Conservation (phyloP, 2,329 filamentous ascomycete species). For the Coniochaeta sp. region DNA sequence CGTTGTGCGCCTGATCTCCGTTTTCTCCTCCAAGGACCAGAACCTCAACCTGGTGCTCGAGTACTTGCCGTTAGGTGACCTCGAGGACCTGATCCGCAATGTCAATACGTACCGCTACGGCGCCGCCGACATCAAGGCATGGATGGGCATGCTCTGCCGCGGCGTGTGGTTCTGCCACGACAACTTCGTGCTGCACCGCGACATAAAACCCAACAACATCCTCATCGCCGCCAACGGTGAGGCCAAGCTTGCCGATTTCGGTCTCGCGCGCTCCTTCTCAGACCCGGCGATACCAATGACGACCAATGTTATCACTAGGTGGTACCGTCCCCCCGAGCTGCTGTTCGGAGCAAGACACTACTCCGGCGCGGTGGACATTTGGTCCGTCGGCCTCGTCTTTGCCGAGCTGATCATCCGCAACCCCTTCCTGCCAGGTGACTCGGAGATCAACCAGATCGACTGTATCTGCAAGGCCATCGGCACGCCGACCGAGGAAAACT, state of each 20-base stretch:
- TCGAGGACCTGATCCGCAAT: conserved; percentile 91
- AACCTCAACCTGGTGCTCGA: conserved; percentile 95
- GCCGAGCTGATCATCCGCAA: conserved; percentile 80
- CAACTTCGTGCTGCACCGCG: conserved; percentile 87
- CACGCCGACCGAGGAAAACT: conserved; percentile 87
- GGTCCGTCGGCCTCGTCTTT: conserved; percentile 89
- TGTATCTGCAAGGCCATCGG: conserved; percentile 81
- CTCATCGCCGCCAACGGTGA: conserved; percentile 88
- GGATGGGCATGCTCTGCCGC: conserved; percentile 95
- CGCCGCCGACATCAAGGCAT: conserved; percentile 87
- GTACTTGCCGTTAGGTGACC: conserved; percentile 85
- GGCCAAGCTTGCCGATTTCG: conserved; percentile 96
- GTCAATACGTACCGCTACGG: conserved; percentile 71
- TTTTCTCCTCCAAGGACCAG: conserved; percentile 94
- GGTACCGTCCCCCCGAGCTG: conserved; percentile 92
- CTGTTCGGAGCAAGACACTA: conserved; percentile 88
- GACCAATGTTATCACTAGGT: conserved; percentile 88
- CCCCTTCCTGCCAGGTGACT: conserved; percentile 77
- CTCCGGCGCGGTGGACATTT: conserved; percentile 83
- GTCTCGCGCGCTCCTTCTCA: conserved; percentile 80
- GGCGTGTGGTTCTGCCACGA: conserved; percentile 96
- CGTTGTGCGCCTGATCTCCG: conserved; percentile 85
- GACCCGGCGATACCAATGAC: conserved; percentile 85
- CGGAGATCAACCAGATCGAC: conserved; percentile 77
- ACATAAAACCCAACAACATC: conserved; percentile 99